These are phyloP conservation scores for Tetraselmis striata DNA, from an alignment of 139 green algal species.

Conservation along the genomic window DNA sequence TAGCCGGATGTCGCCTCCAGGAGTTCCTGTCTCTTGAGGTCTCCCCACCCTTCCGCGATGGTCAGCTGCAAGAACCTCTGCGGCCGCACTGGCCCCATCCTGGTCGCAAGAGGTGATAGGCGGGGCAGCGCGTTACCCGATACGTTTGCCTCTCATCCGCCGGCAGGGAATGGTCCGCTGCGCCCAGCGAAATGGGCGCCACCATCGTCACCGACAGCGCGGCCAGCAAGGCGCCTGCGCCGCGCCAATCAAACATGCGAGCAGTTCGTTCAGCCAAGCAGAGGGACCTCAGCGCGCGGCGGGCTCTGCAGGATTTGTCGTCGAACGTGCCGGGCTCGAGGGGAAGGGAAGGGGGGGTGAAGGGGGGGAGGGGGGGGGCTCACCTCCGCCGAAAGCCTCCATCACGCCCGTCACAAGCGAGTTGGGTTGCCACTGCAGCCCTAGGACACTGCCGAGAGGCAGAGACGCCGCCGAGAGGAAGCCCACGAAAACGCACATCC, in stretches of 20 bases:
- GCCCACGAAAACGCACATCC: neutral
- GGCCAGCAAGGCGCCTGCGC: neutral
- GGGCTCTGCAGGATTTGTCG: too few species aligned
- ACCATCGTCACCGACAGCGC: neutral
- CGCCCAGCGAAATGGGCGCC: neutral
- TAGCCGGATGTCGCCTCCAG: too few species aligned
- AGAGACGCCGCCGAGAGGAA: neutral
- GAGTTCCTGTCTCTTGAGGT: too few species aligned
- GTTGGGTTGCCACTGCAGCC: neutral
- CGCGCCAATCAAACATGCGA: too few species aligned
- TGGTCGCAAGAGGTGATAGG: too few species aligned
- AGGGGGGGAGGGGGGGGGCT: neutral
- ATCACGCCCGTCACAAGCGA: neutral
- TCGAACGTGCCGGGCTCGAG: too few species aligned
- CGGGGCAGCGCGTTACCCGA: too few species aligned
- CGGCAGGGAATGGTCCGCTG: neutral
- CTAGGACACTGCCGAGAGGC: neutral
- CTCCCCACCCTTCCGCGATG: too few species aligned
- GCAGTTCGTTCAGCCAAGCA: too few species aligned
- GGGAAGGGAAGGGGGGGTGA: neutral
- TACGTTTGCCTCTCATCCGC: neutral
- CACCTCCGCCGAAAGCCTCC: neutral
- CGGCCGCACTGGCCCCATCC: too few species aligned
- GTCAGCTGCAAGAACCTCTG: too few species aligned
- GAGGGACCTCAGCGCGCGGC: too few species aligned